Evolutionary conservation across 345 rosid genomes (phyloP).

Genomic region (Salix brachista): DNA sequence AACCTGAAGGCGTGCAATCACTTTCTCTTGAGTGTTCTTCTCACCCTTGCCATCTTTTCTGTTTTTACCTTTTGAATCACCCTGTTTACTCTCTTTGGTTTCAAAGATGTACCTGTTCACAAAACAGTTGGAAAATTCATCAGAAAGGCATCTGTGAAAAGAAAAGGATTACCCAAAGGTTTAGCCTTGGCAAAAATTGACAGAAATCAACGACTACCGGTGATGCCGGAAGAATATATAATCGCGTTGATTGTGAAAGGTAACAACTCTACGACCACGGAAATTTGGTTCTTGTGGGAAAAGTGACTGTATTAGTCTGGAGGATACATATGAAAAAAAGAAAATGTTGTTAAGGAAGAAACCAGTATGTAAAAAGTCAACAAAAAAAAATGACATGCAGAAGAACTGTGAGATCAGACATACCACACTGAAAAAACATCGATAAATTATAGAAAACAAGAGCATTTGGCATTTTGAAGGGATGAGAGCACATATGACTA

Average conservation of each 20-base stretch:
- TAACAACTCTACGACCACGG: slow-evolving; percentile 83
- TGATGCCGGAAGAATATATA: slow-evolving; percentile 93
- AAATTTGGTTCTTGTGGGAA: slow-evolving; percentile 83
- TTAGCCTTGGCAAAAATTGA: neutral
- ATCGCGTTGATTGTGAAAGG: slow-evolving; percentile 96
- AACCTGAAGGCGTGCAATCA: slow-evolving; percentile 82
- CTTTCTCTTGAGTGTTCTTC: slow-evolving; percentile 41
- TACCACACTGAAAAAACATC: neutral
- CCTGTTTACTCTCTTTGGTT: slow-evolving; percentile 52
- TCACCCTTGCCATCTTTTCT: slow-evolving; percentile 43
- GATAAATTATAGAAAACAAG: neutral
- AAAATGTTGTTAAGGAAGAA: neutral
- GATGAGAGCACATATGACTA: neutral
- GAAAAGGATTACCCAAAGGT: neutral
- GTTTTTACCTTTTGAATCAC: slow-evolving; percentile 43
- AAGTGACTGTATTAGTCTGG: slow-evolving; percentile 72
- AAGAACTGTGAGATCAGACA: neutral
- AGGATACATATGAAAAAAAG: slow-evolving; percentile 7
- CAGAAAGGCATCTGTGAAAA: neutral
- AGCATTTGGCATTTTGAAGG: neutral
- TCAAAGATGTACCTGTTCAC: slow-evolving; percentile 71
- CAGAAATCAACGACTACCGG: slow-evolving; percentile 40
- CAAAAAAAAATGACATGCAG: neutral
- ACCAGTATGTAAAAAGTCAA: neutral
- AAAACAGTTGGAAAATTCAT: neutral